Evolutionary conservation across 192 early-diverging fungal genomes (phyloP).

Genomic region (Spizellomyces punctatus): DNA sequence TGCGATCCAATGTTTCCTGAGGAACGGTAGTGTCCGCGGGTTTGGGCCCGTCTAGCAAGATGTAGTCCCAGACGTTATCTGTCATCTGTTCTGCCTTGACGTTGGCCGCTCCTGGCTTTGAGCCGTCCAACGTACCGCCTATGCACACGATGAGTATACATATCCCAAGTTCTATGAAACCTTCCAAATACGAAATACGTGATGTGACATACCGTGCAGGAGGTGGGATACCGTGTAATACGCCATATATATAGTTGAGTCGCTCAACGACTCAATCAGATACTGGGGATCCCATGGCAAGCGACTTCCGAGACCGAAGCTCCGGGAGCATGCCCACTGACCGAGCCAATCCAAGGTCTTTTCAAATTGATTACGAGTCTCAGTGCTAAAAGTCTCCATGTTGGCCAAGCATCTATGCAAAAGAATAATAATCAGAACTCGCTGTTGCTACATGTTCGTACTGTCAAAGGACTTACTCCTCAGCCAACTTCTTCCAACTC

Average conservation of each 20-base stretch:
- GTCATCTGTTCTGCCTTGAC: constrained; percentile 87
- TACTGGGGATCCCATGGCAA: constrained; percentile 93
- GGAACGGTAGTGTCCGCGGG: constrained; percentile 61
- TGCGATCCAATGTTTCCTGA: constrained; percentile 67
- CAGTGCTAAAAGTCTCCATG: constrained; percentile 80
- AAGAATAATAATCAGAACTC: background rate
- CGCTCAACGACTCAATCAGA: constrained; percentile 94
- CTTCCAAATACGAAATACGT: constrained; percentile 10
- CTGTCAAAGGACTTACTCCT: constrained; percentile 40
- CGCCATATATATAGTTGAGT: constrained; percentile 99
- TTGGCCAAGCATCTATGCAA: constrained; percentile 51
- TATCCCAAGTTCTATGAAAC: no score
- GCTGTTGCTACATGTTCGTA: background rate
- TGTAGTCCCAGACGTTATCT: constrained; percentile 89
- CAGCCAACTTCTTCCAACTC: constrained; percentile 75
- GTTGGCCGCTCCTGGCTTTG: constrained; percentile 70
- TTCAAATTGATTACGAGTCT: constrained; percentile 85
- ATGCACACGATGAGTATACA: background rate
- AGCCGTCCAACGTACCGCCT: constrained; percentile 82
- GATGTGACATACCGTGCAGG: constrained; percentile 62
- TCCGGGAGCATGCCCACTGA: constrained; percentile 95
- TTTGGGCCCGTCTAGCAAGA: constrained; percentile 72
- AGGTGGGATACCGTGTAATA: constrained; percentile 97
- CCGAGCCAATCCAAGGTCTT: constrained; percentile 89
- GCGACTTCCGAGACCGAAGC: constrained; percentile 88